Conservation (phyloP, 441 rosid genomes). For the Pelargonium myrrhifolium region DNA sequence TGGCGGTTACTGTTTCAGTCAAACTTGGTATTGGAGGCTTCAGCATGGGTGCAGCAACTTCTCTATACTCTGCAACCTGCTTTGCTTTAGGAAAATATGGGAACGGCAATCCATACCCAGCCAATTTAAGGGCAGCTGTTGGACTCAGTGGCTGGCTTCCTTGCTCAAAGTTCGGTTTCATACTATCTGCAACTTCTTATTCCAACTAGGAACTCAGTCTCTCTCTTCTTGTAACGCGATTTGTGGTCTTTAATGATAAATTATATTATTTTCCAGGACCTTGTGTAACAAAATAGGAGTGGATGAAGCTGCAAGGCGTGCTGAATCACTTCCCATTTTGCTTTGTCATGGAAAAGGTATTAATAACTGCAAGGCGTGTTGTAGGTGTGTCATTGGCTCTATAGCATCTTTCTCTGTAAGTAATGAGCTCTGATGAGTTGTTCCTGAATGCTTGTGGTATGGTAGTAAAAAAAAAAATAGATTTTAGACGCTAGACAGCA, state of each 20-base stretch:
- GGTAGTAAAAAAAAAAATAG: too few species aligned
- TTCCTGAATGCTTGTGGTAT: background rate
- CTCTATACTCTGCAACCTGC: conserved; percentile 79
- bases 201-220: conserved; percentile 11
- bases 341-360: conserved; percentile 85
- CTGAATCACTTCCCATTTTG: conserved; percentile 68
- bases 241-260: conserved; percentile 1
- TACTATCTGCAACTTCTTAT: conserved; percentile 11
- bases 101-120: conserved; percentile 61
- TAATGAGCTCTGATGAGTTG: background rate
- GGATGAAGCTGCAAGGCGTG: conserved; percentile 52
- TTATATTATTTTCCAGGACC: conserved; percentile 37
- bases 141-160: conserved; percentile 99
- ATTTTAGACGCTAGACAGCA: too few species aligned
- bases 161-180: conserved; percentile 60
- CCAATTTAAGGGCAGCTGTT: conserved; percentile 59
- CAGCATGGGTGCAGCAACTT: conserved; percentile 95
- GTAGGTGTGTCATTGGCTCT: conserved; percentile 8
- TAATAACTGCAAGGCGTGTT: conserved; percentile 8
- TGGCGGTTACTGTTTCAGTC: conserved; percentile 36
- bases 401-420: conserved; percentile 2
- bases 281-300: conserved; percentile 46
- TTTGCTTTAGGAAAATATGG: conserved; percentile 56
- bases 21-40: conserved; percentile 94
- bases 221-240: conserved; percentile 5